Evolutionary conservation across 805 yeast species (phyloP), one percentile per base, ranked within the genome.

Genomic region (Ogataea ramenticola): DNA sequence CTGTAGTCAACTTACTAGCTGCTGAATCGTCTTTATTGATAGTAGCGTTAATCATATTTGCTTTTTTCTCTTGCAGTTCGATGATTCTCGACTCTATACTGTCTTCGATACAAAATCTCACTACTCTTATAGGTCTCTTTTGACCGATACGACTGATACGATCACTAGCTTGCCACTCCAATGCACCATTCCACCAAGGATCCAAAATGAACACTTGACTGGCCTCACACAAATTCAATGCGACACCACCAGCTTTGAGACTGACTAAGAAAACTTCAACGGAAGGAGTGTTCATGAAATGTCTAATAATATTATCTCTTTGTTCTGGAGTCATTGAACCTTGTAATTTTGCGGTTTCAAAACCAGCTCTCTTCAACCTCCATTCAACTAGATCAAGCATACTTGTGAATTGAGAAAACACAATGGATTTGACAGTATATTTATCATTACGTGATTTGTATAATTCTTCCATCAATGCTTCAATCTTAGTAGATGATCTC

Each of bases 151-250:
- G 79, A 65, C 93, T 98, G 20, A 93, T 97, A 67, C 99, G 80
- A 64, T 93, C 99, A 64, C 96, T 96, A 41, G 95, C 83, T 62
- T 93, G 99, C 89, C 97, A 93, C 62, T 93, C 99, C 8, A 91
- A 93, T 52, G 95, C 85, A 1, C 98, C 98, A 60, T 93, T 95
- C 98, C 99, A 93, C 99, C 99, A 93, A 31, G 98, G 98, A 56
- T 93, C 99, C 71, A 93, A 71, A 38, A 93, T 73, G 53, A 93
- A 93, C 39, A 93, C 98, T 57, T 91, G 98, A 2, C 95, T 89
- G 0, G 99, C 98, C 57, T 95, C 99, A 57, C 96, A 91, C 50
- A 93, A 71, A 60, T 93, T 93, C 51, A 93, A 71, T 0, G 99
- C 99, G 36, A 93, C 99, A 66, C 99, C 99, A 52, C 99, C 99